Evolutionary conservation across 2,329 filamentous ascomycete genomes (phyloP), one percentile per base, ranked within the genome.

Genomic region (Claviceps sp.): DNA sequence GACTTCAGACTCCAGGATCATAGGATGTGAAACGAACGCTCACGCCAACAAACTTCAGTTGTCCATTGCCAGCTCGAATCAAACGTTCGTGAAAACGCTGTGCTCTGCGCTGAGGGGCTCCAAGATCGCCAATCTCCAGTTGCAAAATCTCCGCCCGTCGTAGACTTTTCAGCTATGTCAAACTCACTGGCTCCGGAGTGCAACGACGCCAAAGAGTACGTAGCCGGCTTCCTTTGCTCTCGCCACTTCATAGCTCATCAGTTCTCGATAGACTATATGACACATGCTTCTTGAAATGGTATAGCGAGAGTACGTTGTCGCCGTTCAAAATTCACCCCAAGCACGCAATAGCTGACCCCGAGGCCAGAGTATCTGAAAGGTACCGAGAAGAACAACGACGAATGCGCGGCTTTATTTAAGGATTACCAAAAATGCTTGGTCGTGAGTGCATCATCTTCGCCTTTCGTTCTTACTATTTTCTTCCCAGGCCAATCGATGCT

Each of bases 211-310:
- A 97, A 97, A 72, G 91, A 96, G 91, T 96, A 71, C 62, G 82
- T 66, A 5, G 11, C 38, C 16, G 2, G 11, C 48, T 26, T 8
- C 11, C n/a, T 26, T 47, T 9, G 20, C 22, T 18, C 18, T 47
- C 16, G 22, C 22, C 14, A 48, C 54, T 18, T 57, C 42, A 5
- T 43, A 49, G 41, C 30, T 38, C 43, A 37, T 22, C 38, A 37
- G 3, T 46, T 26, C 20, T 14, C 18, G 14, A 2, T 55, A 96
- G 90, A 67, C 87, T 84, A 61, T 98, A 98, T 66, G 93, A 98
- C 68, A 90, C 85, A 50, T 98, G 93, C 72, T 98, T 98, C 67
- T 73, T 98, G 57, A 97, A 95, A 71, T 98, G 93, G 93, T 98
- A 98, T 69, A 96, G 90, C 65, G 93, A 98, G 71, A 97, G 93